Evolutionary conservation across 169 alveolate species (phyloP), one percentile per base, ranked within the genome.

Genomic region (Condylostoma magnum): DNA sequence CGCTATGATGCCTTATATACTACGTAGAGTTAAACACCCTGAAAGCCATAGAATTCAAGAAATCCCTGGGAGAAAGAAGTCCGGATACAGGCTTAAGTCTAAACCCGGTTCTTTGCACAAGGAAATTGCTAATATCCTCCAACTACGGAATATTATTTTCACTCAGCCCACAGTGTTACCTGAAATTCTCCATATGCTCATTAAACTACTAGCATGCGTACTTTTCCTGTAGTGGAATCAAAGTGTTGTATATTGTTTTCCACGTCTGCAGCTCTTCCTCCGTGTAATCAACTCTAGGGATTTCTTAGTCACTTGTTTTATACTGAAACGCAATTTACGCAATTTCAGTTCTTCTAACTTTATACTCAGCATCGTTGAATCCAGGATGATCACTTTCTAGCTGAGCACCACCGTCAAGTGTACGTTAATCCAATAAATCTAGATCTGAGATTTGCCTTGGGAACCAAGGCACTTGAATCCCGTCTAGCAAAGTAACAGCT

Each of bases 1-100:
- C 71, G 0, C 84, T 69, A 52, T 87, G 95, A 55, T 92, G 97
- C 25, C 97, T 79, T 8, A 92, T 83, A 66, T 91, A 90, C 56
- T 87, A 82, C 3, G 95, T 92, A 20, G 93, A 86, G 53, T 79
- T 86, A 76, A 92, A 92, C 1, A 80, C 82, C 60, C 90, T 80
- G 72, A 88, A 88, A 1, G 94, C 97, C 44, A 92, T 60, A 3
- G 90, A 91, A 77, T 89, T 92, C 63, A 92, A 69, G 71, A 92
- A 92, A 50, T 92, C 97, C 66, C 97, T 84, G 48, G 83, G 76
- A 46, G 86, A 50, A n/a, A 92, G 75, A 4, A 92, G 71, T 0
- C 97, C 97, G 20, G 82, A 71, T 1, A 90, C 90, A 25, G 97
- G 95, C 43, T 85, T 86, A 0, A 92, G 33, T 34, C 90, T 77